Evolutionary conservation across 225 moss, liverwort and hornwort genomes (phyloP), one percentile per base, ranked within the genome.

Genomic region (Takakia lepidozioides): DNA sequence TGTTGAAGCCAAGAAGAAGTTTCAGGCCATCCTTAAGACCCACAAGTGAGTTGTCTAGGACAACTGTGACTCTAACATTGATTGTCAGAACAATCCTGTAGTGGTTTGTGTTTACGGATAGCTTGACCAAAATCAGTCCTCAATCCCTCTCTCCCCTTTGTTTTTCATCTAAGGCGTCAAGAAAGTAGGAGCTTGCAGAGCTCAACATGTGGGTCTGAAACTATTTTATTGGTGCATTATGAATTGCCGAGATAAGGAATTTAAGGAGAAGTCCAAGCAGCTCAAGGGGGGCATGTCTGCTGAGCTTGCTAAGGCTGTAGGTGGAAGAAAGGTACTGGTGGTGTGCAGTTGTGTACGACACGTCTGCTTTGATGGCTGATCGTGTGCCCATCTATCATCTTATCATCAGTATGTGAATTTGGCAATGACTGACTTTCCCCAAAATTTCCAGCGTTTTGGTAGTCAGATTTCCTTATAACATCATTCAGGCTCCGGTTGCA

Each of bases 1-100:
- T 57, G 80, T 62, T 51, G 95, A 80, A 72, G 84, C 95, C 10
- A 90, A 90, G 73, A 95, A 81, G 67, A 90, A 78, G 57, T 95
- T 84, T 63, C 81, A 84, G 51, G 84, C 74, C 27, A 87, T 95
- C 70, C 63, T 90, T 23, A 95, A 90, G 65, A 80, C 80, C 51
- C 82, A 90, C 55, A 95, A 95, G 89, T 95, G 80, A 61, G 88
- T 55, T 38, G 4, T 34, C 18, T 8, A 9, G 24, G n/a, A 54
- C 8, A 54, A 2, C 10, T 48, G 15, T 48, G 7, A 4, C 8
- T 39, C 19, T 5, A 1, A 17, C 20, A 14, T 46, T 24, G 20
- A 5, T 43, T 0, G 9, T 21, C 13, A 4, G 14, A 24, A 4
- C 14, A 21, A 46, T 2, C 5, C 21, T 21, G 8, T 24, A 1